These are phyloP conservation scores for Bauhinia variegata DNA, from an alignment of 306 rosid species.

Conservation along the genomic window DNA sequence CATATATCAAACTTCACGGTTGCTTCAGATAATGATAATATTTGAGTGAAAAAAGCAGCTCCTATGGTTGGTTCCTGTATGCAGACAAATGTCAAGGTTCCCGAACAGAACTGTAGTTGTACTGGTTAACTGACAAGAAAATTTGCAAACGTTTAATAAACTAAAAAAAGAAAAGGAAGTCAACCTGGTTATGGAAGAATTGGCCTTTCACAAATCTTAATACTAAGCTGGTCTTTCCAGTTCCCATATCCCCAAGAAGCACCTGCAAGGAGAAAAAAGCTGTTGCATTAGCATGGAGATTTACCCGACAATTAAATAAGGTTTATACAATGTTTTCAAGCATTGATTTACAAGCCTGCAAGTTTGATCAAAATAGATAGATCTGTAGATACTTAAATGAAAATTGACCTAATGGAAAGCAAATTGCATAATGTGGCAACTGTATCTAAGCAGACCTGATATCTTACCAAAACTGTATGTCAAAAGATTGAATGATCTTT, in stretches of 20 bases:
- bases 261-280: conserved; percentile 30
- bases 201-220: conserved; percentile 85
- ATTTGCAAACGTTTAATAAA: conserved; percentile 5
- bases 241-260: conserved; percentile 64
- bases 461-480: no score
- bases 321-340: neutral
- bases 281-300: neutral
- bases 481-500: no score
- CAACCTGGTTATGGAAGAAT: conserved; percentile 70
- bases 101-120: neutral
- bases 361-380: no score
- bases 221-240: conserved; percentile 71
- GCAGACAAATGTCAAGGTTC: conserved; percentile 16
- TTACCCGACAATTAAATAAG: neutral
- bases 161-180: conserved; percentile 3
- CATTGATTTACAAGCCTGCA: no score
- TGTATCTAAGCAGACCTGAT: no score
- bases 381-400: no score
- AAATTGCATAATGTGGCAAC: no score
- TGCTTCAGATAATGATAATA: conserved; percentile 75
- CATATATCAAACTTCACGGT: conserved; percentile 91
- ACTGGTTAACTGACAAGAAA: neutral
- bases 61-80: conserved; percentile 88
- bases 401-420: neutral
- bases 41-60: conserved; percentile 92